Base-by-base conservation (phyloP, 164 flowering plant genomes). In the Echeveria elegans region DNA sequence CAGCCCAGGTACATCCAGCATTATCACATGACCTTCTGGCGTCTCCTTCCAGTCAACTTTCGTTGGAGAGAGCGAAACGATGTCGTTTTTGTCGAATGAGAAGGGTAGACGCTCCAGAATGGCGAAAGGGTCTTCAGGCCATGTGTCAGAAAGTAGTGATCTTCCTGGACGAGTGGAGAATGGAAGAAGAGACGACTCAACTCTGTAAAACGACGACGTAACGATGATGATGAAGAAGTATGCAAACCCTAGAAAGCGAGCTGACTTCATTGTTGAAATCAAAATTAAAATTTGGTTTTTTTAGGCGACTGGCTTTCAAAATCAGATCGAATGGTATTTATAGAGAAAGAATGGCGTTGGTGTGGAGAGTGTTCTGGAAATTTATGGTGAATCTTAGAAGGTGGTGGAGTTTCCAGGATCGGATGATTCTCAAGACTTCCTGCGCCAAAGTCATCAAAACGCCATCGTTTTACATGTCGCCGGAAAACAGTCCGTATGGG, bases 1-100 rank as follows among this genome's bases (percentile, higher is more conserved):
- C 63, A 60, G 31, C 63, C 63, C 63, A 29, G 63, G 63, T 4
- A 60, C 63, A 34, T 60, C 63, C 36, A 60, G 34, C 34, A 60
- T 60, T 60, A 60, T 60, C 16, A 60, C 63, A 18, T 60, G 63
- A 2, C 34, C 18, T 9, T 28, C 31, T 29, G 32, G 34, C 36
- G 63, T 60, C 36, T 60, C 63, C 10, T 61, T 61, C 38, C 64
- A 61, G 23, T 61, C 64, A 8, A 34, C 64, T 23, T n/a, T 30
- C 5, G 63, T 31, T 28, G 36, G 63, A 2, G 63, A 28, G 34
- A 60, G 14, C 4, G 64, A 52, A 6, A 52, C 58, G 10, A 23
- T 23, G 53, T 48, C 53, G 53, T 48, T 48, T 48, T 48, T 19
- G 24, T 19, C 53, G 23, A 48, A 19, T 0, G 53, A 48, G 53